These are phyloP conservation scores for Macrolepiota fuliginosa DNA, from an alignment of 768 basidiomycete species.

Conservation along the genomic window DNA sequence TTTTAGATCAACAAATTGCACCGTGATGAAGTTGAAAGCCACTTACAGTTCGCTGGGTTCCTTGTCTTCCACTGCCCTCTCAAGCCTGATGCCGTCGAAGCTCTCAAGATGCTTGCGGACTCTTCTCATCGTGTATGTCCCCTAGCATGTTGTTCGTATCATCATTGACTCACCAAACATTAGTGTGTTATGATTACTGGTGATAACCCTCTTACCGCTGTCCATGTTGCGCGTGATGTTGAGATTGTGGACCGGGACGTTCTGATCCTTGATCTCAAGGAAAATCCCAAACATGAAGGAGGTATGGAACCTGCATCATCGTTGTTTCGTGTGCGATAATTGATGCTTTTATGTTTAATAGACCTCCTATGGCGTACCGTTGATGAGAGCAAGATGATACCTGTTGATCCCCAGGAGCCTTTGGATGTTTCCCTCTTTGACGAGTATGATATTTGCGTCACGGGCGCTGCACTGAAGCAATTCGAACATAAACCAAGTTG, in stretches of 20 bases:
- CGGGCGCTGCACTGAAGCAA: slow-evolving; percentile 90
- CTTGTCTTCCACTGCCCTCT: slow-evolving; percentile 98
- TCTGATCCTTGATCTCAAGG: slow-evolving; percentile 87
- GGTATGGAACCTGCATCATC: slow-evolving; percentile 44
- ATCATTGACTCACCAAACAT: not conserved
- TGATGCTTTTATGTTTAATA: slow-evolving; percentile 20
- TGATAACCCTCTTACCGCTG: slow-evolving; percentile 95
- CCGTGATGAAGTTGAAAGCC: slow-evolving; percentile 77
- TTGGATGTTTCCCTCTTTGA: slow-evolving; percentile 77
- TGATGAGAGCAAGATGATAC: slow-evolving; percentile 87
- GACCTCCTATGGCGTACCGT: slow-evolving; percentile 92
- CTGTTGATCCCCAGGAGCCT: slow-evolving; percentile 77
- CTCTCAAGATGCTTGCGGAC: slow-evolving; percentile 92
- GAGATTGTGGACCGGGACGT: slow-evolving; percentile 97
- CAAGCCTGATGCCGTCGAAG: slow-evolving; percentile 87
- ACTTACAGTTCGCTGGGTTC: slow-evolving; percentile 88
- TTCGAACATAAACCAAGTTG: slow-evolving; percentile 70
- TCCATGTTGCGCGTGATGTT: slow-evolving; percentile 93
- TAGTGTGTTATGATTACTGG: slow-evolving; percentile 99
- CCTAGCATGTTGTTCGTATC: not conserved
- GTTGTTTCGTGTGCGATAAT: not conserved
- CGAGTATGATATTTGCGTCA: slow-evolving; percentile 94
- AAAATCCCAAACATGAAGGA: slow-evolving; percentile 66
- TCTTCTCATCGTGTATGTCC: slow-evolving; percentile 91
- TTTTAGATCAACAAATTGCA: slow-evolving; percentile 84